These are phyloP conservation scores for Dothistroma pini DNA, from an alignment of 2,329 filamentous ascomycete species.

Conservation along the genomic window DNA sequence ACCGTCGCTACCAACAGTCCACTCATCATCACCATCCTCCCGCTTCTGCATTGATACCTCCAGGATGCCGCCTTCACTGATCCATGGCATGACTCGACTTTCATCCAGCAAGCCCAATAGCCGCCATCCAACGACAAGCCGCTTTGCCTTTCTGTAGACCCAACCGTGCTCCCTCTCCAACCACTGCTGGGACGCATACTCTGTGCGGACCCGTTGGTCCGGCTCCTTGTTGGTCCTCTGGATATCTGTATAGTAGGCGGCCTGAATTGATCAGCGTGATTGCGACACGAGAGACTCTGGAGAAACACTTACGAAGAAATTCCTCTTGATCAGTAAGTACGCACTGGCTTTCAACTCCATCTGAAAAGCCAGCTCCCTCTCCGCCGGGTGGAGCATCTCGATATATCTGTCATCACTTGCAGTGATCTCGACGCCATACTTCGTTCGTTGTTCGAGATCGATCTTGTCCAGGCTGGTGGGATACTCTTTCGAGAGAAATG, in stretches of 20 bases:
- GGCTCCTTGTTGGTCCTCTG: slow-evolving; percentile 12
- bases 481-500: not conserved
- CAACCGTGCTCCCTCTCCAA: slow-evolving; percentile 17
- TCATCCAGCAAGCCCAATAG: slow-evolving; percentile 27
- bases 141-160: slow-evolving; percentile 17
- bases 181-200: slow-evolving; percentile 21
- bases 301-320: slow-evolving; percentile 17
- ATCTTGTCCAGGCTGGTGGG: not conserved
- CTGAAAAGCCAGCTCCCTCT: slow-evolving; percentile 18
- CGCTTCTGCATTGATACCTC: slow-evolving; percentile 1
- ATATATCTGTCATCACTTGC: not conserved
- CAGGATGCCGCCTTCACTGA: slow-evolving; percentile 23
- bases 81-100: slow-evolving; percentile 19
- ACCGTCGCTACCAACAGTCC: not conserved
- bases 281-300: not conserved
- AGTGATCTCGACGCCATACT: not conserved
- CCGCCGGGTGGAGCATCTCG: slow-evolving; percentile 16
- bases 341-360: slow-evolving; percentile 19
- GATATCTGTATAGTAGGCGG: slow-evolving; percentile 12
- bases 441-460: not conserved
- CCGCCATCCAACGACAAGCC: slow-evolving; percentile 24
- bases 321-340: slow-evolving; percentile 27
- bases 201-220: slow-evolving; percentile 13
- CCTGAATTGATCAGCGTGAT: not conserved
- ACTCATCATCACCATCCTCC: slow-evolving; percentile 1